These are phyloP conservation scores for Margaritispora aquatica DNA, from an alignment of 495 filamentous ascomycete species.

Conservation along the genomic window DNA sequence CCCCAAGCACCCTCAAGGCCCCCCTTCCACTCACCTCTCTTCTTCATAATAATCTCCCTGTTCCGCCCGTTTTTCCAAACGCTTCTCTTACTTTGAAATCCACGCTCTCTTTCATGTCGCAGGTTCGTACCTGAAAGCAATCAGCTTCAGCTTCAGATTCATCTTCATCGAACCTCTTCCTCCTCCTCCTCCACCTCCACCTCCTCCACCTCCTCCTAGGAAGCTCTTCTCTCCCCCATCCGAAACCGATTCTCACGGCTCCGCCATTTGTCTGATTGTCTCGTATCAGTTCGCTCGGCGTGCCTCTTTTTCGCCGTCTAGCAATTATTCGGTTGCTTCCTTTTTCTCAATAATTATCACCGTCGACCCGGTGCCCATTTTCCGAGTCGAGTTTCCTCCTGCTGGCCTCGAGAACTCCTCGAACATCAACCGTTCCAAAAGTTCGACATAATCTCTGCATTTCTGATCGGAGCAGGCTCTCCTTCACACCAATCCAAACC, in stretches of 20 bases:
- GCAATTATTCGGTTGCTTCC: slow-evolving; percentile 14
- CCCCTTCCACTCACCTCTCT: slow-evolving; percentile 1
- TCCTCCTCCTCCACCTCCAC: too few species aligned
- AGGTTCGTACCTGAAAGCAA: slow-evolving; percentile 24
- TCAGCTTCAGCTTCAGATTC: too few species aligned
- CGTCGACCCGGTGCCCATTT: slow-evolving; percentile 20
- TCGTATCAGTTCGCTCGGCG: neutral
- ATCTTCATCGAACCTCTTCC: slow-evolving; percentile 13
- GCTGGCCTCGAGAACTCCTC: slow-evolving; percentile 28
- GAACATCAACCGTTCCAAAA: slow-evolving; percentile 25
- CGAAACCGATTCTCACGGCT: neutral
- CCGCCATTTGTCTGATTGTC: neutral
- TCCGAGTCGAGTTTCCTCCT: slow-evolving; percentile 27
- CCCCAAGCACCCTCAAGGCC: neutral
- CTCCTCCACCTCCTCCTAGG: slow-evolving; percentile 4
- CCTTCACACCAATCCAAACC: slow-evolving; percentile 5
- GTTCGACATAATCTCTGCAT: slow-evolving; percentile 13
- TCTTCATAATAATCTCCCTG: slow-evolving; percentile 21
- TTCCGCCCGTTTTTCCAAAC: slow-evolving; percentile 22
- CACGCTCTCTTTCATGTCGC: slow-evolving; percentile 26
- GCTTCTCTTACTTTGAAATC: slow-evolving; percentile 20
- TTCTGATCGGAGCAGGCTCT: slow-evolving; percentile 28
- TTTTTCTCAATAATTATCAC: slow-evolving; percentile 19
- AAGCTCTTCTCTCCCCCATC: neutral
- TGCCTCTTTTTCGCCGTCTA: slow-evolving; percentile 1